These are phyloP conservation scores for Narthecium ossifragum DNA, from an alignment of 106 monocot species.

Conservation along the genomic window DNA sequence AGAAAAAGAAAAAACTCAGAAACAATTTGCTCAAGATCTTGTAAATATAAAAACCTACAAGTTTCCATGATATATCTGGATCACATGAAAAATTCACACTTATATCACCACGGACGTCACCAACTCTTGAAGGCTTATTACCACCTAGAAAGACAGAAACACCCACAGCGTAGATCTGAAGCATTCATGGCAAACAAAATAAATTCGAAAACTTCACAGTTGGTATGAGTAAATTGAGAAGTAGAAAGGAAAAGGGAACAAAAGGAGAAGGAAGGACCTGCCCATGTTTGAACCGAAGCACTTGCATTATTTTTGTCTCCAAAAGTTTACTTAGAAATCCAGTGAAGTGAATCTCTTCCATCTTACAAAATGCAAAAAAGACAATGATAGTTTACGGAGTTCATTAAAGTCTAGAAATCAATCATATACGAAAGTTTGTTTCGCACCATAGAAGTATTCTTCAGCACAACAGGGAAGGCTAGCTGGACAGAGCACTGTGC, in stretches of 20 bases:
- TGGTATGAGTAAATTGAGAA: no score
- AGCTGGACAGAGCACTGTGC: conserved; percentile 97
- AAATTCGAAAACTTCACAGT: no score
- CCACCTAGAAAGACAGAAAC: conserved; percentile 98
- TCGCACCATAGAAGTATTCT: conserved; percentile 73
- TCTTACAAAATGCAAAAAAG: conserved; percentile 32
- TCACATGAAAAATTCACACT: conserved; percentile 96
- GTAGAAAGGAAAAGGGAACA: no score
- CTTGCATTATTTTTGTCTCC: conserved; percentile 96
- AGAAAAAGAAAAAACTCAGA: no score
- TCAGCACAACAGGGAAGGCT: conserved; percentile 88
- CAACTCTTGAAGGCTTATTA: conserved; percentile 95
- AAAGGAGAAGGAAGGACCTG: conserved; percentile 43
- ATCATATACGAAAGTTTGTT: neutral
- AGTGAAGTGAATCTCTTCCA: conserved; percentile 94
- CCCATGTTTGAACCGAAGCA: conserved; percentile 96
- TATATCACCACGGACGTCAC: conserved; percentile 95
- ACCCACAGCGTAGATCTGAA: conserved; percentile 85
- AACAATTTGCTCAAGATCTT: no score
- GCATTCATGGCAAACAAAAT: no score
- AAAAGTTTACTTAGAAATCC: conserved; percentile 96
- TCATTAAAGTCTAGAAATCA: neutral
- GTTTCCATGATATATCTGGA: conserved; percentile 85
- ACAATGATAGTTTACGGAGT: neutral
- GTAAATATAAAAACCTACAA: conserved; percentile 41